Conservation (phyloP, 495 filamentous ascomycete species). For the Neurospora tetraspora region DNA sequence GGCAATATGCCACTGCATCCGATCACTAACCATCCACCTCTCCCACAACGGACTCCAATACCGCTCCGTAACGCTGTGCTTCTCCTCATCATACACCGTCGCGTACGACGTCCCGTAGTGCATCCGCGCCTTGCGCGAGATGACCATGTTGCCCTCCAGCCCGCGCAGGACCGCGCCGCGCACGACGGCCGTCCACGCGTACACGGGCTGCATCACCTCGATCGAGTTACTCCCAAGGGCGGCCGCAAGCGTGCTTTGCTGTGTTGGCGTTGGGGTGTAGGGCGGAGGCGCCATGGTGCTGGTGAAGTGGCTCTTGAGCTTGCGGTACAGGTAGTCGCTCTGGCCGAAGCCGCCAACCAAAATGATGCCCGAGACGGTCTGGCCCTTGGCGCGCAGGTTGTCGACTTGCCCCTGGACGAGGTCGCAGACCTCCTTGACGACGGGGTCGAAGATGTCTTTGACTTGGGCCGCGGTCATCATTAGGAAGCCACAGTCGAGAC, state of each 20-base stretch:
- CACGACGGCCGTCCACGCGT: slow-evolving; percentile 71
- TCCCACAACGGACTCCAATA: slow-evolving; percentile 74
- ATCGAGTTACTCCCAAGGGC: slow-evolving; percentile 24
- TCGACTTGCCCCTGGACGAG: slow-evolving; percentile 53
- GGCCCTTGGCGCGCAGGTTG: slow-evolving; percentile 48
- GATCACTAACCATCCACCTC: slow-evolving; percentile 68
- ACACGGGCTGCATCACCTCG: slow-evolving; percentile 67
- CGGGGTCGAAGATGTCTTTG: slow-evolving; percentile 55
- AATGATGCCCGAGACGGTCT: slow-evolving; percentile 55
- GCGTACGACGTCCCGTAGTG: slow-evolving; percentile 75
- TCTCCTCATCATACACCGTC: slow-evolving; percentile 61
- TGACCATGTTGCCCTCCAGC: slow-evolving; percentile 62
- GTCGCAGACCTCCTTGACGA: slow-evolving; percentile 51
- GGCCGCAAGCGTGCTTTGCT: slow-evolving; percentile 15
- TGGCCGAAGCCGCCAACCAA: slow-evolving; percentile 64
- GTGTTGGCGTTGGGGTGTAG: slow-evolving; percentile 45
- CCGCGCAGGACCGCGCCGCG: slow-evolving; percentile 57
- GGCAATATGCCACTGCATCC: slow-evolving; percentile 73
- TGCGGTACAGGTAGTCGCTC: slow-evolving; percentile 56
- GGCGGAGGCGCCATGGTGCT: slow-evolving; percentile 36
- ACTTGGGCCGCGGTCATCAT: slow-evolving; percentile 51
- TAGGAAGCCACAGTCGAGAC: slow-evolving; percentile 55
- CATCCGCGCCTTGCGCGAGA: slow-evolving; percentile 54
- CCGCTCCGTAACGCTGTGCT: slow-evolving; percentile 53
- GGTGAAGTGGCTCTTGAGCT: slow-evolving; percentile 55